These are phyloP conservation scores for Salmacisia buchloeana DNA, from an alignment of 1,284 basidiomycete species.

Conservation along the genomic window DNA sequence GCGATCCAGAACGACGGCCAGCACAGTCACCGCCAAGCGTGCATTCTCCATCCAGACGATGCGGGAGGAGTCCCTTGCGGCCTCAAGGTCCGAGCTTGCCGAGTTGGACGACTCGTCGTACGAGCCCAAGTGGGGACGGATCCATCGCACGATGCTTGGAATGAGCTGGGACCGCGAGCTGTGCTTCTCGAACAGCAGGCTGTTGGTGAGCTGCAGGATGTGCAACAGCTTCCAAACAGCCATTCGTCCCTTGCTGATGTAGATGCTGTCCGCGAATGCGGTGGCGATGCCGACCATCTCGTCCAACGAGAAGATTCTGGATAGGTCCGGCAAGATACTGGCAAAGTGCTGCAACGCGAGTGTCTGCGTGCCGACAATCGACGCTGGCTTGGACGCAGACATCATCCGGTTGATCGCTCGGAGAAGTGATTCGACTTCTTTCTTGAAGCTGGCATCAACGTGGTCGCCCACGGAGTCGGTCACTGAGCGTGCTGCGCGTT, in stretches of 20 bases:
- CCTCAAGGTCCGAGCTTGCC: slow-evolving; percentile 23
- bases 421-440: slow-evolving; percentile 59
- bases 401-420: slow-evolving; percentile 81
- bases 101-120: slow-evolving; percentile 59
- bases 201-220: slow-evolving; percentile 83
- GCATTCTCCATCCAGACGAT: slow-evolving; percentile 84
- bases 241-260: slow-evolving; percentile 72
- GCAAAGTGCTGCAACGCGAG: slow-evolving; percentile 78
- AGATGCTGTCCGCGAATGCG: slow-evolving; percentile 75
- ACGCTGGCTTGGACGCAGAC: slow-evolving; percentile 68
- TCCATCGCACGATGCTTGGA: slow-evolving; percentile 83
- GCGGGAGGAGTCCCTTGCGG: slow-evolving; percentile 57
- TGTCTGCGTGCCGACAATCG: slow-evolving; percentile 89
- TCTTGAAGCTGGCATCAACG: slow-evolving; percentile 76
- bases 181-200: slow-evolving; percentile 76
- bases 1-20: slow-evolving; percentile 82
- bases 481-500: slow-evolving; percentile 59
- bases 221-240: slow-evolving; percentile 89
- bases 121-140: slow-evolving; percentile 88
- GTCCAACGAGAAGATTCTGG: slow-evolving; percentile 31
- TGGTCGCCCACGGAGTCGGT: slow-evolving; percentile 73
- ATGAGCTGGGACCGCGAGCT: slow-evolving; percentile 74
- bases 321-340: slow-evolving; percentile 78
- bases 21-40: slow-evolving; percentile 58
- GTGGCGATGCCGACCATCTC: slow-evolving; percentile 60